Percentiles rank a stretch among this genome's conserved stretches.
These are phyloP conservation scores for Spencermartinsiella ligniputridi DNA, from an alignment of 1,139 yeast species.

Conservation along the genomic window DNA sequence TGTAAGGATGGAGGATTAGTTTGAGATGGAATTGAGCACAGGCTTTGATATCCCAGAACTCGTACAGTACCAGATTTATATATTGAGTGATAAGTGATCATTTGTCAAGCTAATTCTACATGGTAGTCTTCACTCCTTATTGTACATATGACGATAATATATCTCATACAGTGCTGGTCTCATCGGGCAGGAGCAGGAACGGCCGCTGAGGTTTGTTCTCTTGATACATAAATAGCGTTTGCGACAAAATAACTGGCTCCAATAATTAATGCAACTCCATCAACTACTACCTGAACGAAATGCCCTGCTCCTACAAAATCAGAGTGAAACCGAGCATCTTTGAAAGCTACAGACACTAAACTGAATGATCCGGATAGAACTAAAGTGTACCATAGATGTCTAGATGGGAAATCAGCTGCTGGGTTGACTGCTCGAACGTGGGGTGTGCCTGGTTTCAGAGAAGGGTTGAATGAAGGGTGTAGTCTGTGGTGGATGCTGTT, in stretches of 20 bases:
- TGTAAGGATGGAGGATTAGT: no score
- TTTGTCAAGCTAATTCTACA: no score
- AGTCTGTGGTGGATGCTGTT: conserved; percentile 19
- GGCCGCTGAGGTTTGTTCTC: neutral
- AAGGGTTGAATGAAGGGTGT: conserved; percentile 14
- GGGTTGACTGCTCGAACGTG: neutral
- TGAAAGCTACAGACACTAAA: neutral
- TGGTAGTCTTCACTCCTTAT: no score
- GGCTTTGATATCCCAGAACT: no score
- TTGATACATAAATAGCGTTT: neutral
- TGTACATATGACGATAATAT: no score
- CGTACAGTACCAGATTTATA: no score
- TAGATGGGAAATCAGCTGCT: conserved; percentile 4
- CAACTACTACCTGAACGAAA: neutral
- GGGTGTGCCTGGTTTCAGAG: neutral
- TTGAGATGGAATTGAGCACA: no score
- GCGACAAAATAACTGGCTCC: neutral
- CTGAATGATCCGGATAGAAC: neutral
- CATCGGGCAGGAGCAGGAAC: no score
- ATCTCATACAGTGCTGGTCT: no score
- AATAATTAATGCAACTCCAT: neutral
- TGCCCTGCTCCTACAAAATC: neutral
- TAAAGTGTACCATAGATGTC: conserved; percentile 5
- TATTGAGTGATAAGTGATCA: no score
- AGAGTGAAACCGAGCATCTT: neutral